Evolutionary conservation across 2,329 filamentous ascomycete species (phyloP).

Genomic region (Fusarium odoratissimum): DNA sequence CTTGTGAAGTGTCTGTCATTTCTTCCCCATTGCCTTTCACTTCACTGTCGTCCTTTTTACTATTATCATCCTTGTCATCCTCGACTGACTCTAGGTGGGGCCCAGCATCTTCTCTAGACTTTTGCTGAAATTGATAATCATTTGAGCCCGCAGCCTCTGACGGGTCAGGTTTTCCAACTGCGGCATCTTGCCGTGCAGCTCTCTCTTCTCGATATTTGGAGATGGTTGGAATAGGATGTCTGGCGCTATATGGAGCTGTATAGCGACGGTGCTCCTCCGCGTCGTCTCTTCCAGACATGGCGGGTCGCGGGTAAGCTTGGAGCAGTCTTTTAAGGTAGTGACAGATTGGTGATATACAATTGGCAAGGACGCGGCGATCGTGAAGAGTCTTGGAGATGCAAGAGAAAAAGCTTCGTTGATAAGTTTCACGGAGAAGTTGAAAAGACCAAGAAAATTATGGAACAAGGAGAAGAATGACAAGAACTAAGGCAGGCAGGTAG

Average conservation of each 20-base stretch:
- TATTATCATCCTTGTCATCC: conserved; percentile 8
- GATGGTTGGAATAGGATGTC: conserved; percentile 61
- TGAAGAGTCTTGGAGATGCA: conserved; percentile 3
- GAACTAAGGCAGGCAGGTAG: neutral
- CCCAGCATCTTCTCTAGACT: conserved; percentile 21
- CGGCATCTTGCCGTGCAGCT: conserved; percentile 56
- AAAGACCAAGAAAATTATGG: conserved; percentile 3
- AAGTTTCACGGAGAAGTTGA: neutral
- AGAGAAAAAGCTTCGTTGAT: conserved; percentile 8
- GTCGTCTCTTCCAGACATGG: conserved; percentile 53
- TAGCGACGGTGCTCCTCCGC: conserved; percentile 53
- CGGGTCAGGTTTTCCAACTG: conserved; percentile 47
- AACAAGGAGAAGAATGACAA: neutral
- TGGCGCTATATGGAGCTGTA: conserved; percentile 55
- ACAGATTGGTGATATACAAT: neutral
- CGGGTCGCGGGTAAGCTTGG: conserved; percentile 13
- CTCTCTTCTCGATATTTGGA: conserved; percentile 61
- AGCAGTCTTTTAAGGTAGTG: neutral
- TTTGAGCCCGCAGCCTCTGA: conserved; percentile 2
- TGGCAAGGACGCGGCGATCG: conserved; percentile 1
- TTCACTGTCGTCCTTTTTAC: conserved; percentile 4
- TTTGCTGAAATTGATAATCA: conserved; percentile 28
- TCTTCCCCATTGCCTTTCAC: conserved; percentile 19
- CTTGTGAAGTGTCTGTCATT: conserved; percentile 52
- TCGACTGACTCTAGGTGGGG: conserved; percentile 28